Evolutionary conservation across 1,284 basidiomycete species (phyloP).

Genomic region (Schizophyllum amplum): DNA sequence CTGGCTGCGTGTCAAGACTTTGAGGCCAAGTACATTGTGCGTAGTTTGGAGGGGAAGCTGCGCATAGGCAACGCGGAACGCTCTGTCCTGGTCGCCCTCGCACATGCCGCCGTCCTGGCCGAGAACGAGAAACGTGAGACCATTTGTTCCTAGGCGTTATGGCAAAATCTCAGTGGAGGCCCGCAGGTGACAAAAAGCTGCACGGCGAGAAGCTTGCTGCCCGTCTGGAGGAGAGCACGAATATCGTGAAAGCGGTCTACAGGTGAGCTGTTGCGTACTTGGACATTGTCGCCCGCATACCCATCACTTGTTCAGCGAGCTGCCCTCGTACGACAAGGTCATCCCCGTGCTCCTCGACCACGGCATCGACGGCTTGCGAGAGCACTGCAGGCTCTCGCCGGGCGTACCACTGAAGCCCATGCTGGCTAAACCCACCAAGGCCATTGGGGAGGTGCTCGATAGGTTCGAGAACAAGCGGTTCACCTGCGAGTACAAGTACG

Average conservation of each 20-base stretch:
- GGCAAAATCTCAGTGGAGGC: no score
- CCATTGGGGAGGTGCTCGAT: constrained; percentile 97
- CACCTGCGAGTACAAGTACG: constrained; percentile 99
- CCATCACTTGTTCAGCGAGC: constrained; percentile 51
- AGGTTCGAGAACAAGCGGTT: constrained; percentile 94
- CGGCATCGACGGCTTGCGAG: constrained; percentile 67
- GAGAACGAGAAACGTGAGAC: constrained; percentile 64
- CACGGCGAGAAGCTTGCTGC: constrained; percentile 66
- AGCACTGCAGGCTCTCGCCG: constrained; percentile 86
- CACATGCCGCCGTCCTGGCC: constrained; percentile 78
- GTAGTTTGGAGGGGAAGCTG: constrained; percentile 94
- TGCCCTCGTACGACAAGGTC: constrained; percentile 90
- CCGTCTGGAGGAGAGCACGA: constrained; percentile 75
- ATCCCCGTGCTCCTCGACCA: constrained; percentile 85
- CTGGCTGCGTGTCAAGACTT: constrained; percentile 86
- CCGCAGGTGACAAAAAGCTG: constrained; percentile 62
- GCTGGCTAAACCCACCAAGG: constrained; percentile 99
- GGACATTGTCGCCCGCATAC: not conserved
- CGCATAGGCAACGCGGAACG: constrained; percentile 96
- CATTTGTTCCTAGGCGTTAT: no score
- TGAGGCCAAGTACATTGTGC: constrained; percentile 93
- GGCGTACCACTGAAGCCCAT: constrained; percentile 98
- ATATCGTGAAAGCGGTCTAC: constrained; percentile 85
- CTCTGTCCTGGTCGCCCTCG: constrained; percentile 83
- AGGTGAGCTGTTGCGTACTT: constrained; percentile 43